Percentiles rank a stretch among this genome's conserved stretches.
Evolutionary conservation across 495 filamentous ascomycete genomes (phyloP).

Genomic region (Neurospora tetraspora): DNA sequence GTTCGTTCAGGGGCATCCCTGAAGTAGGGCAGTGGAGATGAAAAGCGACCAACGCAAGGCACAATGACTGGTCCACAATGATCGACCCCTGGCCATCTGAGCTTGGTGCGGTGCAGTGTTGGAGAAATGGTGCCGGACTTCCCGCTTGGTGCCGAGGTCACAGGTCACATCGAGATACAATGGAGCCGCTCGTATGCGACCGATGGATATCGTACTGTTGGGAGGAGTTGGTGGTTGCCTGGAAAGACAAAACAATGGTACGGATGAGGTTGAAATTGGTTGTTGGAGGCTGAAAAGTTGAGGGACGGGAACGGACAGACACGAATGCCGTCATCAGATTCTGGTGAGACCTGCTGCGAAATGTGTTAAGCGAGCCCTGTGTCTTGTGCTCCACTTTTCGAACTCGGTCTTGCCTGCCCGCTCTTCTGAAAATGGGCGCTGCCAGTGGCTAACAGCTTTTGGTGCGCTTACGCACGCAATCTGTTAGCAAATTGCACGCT

Average conservation of each 20-base stretch:
- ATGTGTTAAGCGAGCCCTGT: not conserved
- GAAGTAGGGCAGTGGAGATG: not conserved
- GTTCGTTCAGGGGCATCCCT: not conserved
- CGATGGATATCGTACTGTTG: not conserved
- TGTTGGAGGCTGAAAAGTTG: not conserved
- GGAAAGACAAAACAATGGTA: not conserved
- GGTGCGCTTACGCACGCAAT: no score
- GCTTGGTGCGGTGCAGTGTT: not conserved
- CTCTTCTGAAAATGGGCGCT: not conserved
- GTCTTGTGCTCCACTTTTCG: not conserved
- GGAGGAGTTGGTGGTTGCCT: not conserved
- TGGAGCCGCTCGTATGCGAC: not conserved
- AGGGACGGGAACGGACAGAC: not conserved
- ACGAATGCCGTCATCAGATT: not conserved
- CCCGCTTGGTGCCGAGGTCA: not conserved
- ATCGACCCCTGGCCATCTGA: not conserved
- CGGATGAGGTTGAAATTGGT: not conserved
- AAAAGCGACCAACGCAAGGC: not conserved
- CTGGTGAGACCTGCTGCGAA: not conserved
- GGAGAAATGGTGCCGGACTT: not conserved
- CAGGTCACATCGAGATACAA: not conserved
- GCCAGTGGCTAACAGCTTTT: no score
- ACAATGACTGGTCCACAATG: not conserved
- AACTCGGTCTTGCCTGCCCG: not conserved
- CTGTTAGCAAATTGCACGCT: not conserved